Percentiles rank a stretch among this genome's conserved stretches.
These are phyloP conservation scores for Taphrina deformans DNA, from an alignment of 1,139 yeast genomes.

Conservation along the genomic window DNA sequence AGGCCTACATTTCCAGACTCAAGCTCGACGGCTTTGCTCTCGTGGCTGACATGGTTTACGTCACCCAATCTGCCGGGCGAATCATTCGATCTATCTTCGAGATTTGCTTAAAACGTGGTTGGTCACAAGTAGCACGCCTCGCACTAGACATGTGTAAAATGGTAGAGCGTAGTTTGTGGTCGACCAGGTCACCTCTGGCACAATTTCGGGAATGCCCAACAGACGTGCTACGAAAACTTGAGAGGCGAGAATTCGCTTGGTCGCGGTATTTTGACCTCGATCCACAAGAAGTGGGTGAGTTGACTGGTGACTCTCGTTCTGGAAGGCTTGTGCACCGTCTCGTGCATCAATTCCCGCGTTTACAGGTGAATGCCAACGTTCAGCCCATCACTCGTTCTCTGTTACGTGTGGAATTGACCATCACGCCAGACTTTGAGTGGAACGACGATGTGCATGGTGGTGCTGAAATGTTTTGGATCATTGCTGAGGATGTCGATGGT, in stretches of 20 bases:
- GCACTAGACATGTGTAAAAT: conserved; percentile 71
- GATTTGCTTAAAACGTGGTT: conserved; percentile 65
- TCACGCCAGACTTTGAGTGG: conserved; percentile 78
- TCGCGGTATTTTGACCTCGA: conserved; percentile 66
- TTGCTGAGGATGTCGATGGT: conserved; percentile 85
- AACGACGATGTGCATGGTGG: conserved; percentile 61
- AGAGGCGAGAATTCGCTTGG: conserved; percentile 83
- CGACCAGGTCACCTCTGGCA: conserved; percentile 78
- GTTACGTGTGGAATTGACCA: conserved; percentile 63
- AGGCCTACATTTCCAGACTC: conserved; percentile 76
- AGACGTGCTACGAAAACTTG: conserved; percentile 72
- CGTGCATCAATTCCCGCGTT: conserved; percentile 69
- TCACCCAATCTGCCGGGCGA: conserved; percentile 92
- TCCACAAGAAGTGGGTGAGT: conserved; percentile 77
- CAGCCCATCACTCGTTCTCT: conserved; percentile 77
- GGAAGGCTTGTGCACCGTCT: conserved; percentile 65
- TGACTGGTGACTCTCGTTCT: conserved; percentile 67
- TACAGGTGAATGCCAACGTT: conserved; percentile 58
- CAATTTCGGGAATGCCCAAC: conserved; percentile 71
- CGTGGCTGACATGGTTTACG: conserved; percentile 88
- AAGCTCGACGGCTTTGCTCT: conserved; percentile 84
- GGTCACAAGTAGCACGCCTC: conserved; percentile 65
- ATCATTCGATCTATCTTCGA: conserved; percentile 82
- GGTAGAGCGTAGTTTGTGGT: conserved; percentile 82
- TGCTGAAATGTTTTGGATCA: conserved; percentile 63